phyloP scores from a whole-genome alignment of 2,329 filamentous ascomycete genomes.

The Claviceps cyperi region DNA sequence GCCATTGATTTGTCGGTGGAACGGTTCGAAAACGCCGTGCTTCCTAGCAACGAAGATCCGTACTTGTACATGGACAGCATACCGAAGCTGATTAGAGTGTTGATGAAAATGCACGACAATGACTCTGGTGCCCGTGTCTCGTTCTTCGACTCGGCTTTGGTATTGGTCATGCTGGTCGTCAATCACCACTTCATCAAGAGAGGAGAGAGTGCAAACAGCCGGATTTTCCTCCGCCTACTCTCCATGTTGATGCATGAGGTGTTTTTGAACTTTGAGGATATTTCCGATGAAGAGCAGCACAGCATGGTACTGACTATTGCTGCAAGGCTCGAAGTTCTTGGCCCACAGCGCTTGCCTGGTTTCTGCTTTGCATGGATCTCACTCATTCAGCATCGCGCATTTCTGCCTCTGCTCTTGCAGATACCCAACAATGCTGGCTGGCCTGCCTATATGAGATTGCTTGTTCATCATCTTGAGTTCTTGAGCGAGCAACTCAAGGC shows the following conservation, averaged over 20 bases:
- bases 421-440: slow-evolving; percentile 58
- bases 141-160: slow-evolving; percentile 65
- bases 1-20: slow-evolving; percentile 69
- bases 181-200: slow-evolving; percentile 74
- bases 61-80: slow-evolving; percentile 62
- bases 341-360: slow-evolving; percentile 62
- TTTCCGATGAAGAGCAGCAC: slow-evolving; percentile 46
- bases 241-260: slow-evolving; percentile 70
- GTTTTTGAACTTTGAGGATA: slow-evolving; percentile 39
- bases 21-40: slow-evolving; percentile 58
- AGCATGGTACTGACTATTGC: slow-evolving; percentile 61
- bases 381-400: slow-evolving; percentile 70
- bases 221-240: slow-evolving; percentile 83
- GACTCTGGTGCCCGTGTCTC: slow-evolving; percentile 48
- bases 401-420: slow-evolving; percentile 65
- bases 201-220: slow-evolving; percentile 70
- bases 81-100: slow-evolving; percentile 61
- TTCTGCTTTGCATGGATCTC: slow-evolving; percentile 79
- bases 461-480: slow-evolving; percentile 58
- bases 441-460: slow-evolving; percentile 57
- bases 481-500: slow-evolving; percentile 69
- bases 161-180: slow-evolving; percentile 65
- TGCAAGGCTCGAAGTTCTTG: slow-evolving; percentile 54
- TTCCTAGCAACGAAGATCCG: slow-evolving; percentile 43
- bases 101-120: slow-evolving; percentile 59